These are phyloP conservation scores for Fraxinus albicans DNA, from an alignment of 305 asterid genomes.

Conservation along the genomic window DNA sequence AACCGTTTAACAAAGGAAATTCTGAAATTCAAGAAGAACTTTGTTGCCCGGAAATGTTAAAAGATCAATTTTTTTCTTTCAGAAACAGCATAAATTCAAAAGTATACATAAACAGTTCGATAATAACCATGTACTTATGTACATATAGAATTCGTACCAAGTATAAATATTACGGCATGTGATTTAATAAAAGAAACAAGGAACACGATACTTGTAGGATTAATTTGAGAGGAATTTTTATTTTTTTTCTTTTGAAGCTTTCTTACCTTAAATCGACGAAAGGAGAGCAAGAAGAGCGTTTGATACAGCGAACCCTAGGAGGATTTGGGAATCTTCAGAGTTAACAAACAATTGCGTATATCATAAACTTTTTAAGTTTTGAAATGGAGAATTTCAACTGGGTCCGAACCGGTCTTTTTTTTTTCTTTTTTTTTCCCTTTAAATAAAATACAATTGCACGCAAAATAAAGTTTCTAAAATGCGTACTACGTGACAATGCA, in stretches of 20 bases:
- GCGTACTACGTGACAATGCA: too few species aligned
- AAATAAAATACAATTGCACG: background rate
- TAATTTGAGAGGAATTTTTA: background rate
- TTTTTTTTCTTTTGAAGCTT: background rate
- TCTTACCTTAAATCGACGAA: conserved; percentile 26
- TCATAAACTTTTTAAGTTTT: background rate
- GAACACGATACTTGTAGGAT: background rate
- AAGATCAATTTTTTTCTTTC: background rate
- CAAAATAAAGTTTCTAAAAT: too few species aligned
- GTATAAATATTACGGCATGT: background rate
- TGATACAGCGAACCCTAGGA: conserved; percentile 28
- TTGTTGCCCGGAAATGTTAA: background rate
- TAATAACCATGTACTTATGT: background rate
- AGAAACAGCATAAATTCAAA: background rate
- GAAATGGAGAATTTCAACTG: background rate
- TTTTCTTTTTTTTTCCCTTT: background rate
- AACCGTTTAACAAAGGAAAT: background rate
- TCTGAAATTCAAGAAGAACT: background rate
- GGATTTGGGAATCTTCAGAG: background rate
- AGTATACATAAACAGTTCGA: background rate
- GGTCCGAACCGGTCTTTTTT: background rate
- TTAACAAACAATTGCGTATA: background rate
- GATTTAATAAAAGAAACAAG: background rate
- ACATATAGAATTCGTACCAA: background rate
- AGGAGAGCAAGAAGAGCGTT: conserved; percentile 10